Percentiles rank a stretch among this genome's conserved stretches.
phyloP scores from a whole-genome alignment of 306 rosid genomes.

The Cucurbita maxima region DNA sequence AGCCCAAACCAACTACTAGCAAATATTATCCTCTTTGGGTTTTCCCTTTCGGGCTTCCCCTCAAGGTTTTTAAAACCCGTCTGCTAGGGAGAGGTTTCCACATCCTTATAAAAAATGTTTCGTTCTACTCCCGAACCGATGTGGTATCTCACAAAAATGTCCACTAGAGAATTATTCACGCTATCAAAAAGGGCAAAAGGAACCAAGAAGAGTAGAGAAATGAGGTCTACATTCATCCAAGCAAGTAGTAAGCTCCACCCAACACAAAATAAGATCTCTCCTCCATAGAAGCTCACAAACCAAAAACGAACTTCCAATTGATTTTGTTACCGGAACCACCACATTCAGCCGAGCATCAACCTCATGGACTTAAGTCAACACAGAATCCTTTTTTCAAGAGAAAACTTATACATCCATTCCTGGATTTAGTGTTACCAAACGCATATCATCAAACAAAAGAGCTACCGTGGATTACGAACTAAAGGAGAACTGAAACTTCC shows the following conservation, averaged over 20 bases:
- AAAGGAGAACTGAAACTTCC: not conserved
- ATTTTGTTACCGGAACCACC: not conserved
- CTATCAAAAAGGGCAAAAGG: not conserved
- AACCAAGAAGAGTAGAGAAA: not conserved
- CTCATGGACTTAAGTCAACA: not conserved
- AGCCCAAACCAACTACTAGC: no score
- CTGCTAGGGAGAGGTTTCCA: no score
- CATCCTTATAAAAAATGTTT: no score
- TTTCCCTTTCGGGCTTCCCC: no score
- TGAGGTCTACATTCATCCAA: not conserved
- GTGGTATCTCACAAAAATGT: not conserved
- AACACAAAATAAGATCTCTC: no score
- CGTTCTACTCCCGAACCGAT: no score
- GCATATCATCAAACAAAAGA: not conserved
- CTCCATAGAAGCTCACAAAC: not conserved
- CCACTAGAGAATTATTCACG: not conserved
- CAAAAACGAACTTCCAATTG: not conserved
- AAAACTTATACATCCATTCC: not conserved
- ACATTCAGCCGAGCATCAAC: not conserved
- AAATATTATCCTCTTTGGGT: no score
- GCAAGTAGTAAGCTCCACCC: no score
- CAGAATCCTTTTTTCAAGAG: not conserved
- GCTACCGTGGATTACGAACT: not conserved
- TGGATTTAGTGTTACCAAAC: not conserved
- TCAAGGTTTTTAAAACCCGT: no score